Evolutionary conservation across 345 rosid species (phyloP).

Genomic region (Eucalyptus viminalis): DNA sequence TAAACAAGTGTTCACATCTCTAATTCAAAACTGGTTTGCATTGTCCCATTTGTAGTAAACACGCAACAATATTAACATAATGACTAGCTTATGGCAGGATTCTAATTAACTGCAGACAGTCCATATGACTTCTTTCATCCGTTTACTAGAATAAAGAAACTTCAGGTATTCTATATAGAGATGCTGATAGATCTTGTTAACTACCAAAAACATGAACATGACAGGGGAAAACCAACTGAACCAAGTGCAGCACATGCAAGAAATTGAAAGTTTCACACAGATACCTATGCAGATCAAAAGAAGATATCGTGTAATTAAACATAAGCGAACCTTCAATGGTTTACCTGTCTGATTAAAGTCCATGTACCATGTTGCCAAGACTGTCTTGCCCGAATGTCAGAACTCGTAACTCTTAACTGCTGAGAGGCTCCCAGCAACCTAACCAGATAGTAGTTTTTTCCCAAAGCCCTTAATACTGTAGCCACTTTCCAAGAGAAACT

Average conservation of each 20-base stretch:
- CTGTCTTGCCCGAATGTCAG: constrained; percentile 45
- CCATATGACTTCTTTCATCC: not conserved
- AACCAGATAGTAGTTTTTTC: constrained; percentile 28
- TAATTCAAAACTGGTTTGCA: not conserved
- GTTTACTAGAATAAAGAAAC: not conserved
- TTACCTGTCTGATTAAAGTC: constrained; percentile 56
- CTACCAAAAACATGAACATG: not conserved
- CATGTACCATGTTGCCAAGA: constrained; percentile 63
- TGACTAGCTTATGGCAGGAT: not conserved
- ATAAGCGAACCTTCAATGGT: not conserved
- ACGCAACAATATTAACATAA: not conserved
- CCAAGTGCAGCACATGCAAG: not conserved
- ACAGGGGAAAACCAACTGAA: not conserved
- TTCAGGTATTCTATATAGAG: not conserved
- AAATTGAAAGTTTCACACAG: not conserved
- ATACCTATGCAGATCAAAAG: not conserved
- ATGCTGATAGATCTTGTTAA: not conserved
- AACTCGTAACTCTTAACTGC: constrained; percentile 33
- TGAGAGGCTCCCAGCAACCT: constrained; percentile 55
- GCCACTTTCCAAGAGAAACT: constrained; percentile 75
- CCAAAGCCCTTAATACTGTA: constrained; percentile 35
- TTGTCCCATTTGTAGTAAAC: not conserved
- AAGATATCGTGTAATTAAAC: not conserved
- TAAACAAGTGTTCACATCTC: not conserved
- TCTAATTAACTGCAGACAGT: not conserved